These are phyloP conservation scores for Schrenkiella parvula DNA, from an alignment of 345 rosid species.

Conservation along the genomic window DNA sequence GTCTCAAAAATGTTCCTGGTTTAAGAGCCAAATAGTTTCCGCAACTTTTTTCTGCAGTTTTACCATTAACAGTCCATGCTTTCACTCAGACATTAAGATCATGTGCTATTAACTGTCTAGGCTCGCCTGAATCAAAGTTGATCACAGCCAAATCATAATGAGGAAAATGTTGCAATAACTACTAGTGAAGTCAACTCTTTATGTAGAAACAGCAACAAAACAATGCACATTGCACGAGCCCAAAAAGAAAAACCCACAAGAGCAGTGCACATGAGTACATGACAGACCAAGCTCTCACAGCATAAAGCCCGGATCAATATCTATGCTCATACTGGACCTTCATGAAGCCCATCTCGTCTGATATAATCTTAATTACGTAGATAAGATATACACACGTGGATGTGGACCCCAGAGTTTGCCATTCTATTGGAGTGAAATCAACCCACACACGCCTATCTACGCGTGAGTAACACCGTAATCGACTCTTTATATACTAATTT, in stretches of 20 bases:
- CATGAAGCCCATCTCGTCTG: background rate
- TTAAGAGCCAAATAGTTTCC: constrained; percentile 65
- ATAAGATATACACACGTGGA: constrained; percentile 22
- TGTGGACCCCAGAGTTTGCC: background rate
- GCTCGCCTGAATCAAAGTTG: background rate
- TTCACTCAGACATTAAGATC: no score
- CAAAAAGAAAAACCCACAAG: background rate
- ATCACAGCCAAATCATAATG: background rate
- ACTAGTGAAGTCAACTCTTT: background rate
- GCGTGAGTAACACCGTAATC: constrained; percentile 7
- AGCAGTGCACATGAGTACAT: background rate
- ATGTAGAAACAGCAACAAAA: background rate
- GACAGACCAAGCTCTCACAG: no score
- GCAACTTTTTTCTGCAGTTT: no score
- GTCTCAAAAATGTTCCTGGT: constrained; percentile 83
- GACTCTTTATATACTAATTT: background rate
- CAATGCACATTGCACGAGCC: background rate
- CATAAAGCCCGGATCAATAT: background rate
- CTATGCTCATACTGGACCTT: background rate
- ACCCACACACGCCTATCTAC: background rate
- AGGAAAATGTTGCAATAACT: background rate
- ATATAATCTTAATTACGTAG: background rate
- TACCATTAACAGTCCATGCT: no score
- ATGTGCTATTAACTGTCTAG: background rate
- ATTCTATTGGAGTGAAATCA: background rate